A percentile compares a stretch with the other conserved stretches of the same genome.
These are phyloP conservation scores for Cutaneotrichosporon spelunceum DNA, from an alignment of 1,284 basidiomycete genomes.

Conservation along the genomic window DNA sequence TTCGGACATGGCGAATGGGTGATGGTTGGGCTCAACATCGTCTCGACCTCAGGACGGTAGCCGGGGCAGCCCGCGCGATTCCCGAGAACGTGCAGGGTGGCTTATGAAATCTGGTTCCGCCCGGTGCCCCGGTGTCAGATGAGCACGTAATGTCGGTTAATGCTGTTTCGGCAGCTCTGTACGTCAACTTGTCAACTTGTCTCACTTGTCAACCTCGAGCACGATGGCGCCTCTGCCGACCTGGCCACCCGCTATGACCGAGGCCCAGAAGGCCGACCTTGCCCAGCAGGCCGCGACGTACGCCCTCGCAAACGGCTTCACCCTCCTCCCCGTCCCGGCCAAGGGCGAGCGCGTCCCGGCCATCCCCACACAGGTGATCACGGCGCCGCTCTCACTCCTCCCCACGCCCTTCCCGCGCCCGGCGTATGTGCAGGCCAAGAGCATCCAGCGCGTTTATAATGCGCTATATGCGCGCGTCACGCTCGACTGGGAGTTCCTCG, in stretches of 20 bases:
- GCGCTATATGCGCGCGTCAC: slow-evolving; percentile 80
- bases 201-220: background rate
- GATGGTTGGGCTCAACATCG: background rate
- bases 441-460: slow-evolving; percentile 77
- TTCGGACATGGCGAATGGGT: background rate
- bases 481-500: slow-evolving; percentile 73
- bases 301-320: slow-evolving; percentile 77
- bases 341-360: slow-evolving; percentile 23
- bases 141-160: slow-evolving; percentile 1
- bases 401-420: slow-evolving; percentile 79
- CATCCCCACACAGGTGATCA: slow-evolving; percentile 69
- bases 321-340: slow-evolving; percentile 65
- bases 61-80: background rate
- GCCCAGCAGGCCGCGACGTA: slow-evolving; percentile 71
- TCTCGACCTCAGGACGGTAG: too few species aligned
- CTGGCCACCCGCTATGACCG: slow-evolving; percentile 72
- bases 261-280: slow-evolving; percentile 60
- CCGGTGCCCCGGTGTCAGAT: slow-evolving; percentile 1
- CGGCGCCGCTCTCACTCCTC: slow-evolving; percentile 82
- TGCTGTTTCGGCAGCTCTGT: background rate
- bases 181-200: background rate
- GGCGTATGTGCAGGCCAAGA: slow-evolving; percentile 66
- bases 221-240: slow-evolving; percentile 38
- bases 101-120: background rate
- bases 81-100: background rate